phyloP scores from a whole-genome alignment of 768 basidiomycete species.

The Tulasnella sp. region DNA sequence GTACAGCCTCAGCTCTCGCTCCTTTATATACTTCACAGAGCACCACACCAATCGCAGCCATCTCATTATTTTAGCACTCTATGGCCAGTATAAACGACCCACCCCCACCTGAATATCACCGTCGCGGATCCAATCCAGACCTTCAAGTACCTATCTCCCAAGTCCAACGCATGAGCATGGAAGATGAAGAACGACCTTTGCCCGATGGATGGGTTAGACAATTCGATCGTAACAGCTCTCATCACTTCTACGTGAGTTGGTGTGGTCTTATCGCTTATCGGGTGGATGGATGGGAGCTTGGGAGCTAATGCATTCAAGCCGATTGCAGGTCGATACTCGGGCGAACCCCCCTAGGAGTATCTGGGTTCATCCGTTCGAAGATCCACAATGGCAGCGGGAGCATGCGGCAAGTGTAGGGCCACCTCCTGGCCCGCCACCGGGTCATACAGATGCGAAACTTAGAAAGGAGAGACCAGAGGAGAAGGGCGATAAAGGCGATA shows the following conservation, averaged over 20 bases:
- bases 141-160: slow-evolving; percentile 4
- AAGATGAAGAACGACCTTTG: slow-evolving; percentile 9
- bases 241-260: slow-evolving; percentile 39
- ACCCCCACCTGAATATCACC: neutral
- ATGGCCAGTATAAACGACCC: neutral
- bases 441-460: neutral
- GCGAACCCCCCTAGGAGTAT: slow-evolving; percentile 53
- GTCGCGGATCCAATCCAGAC: slow-evolving; percentile 1
- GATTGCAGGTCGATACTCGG: slow-evolving; percentile 48
- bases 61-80: no score
- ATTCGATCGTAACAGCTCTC: slow-evolving; percentile 1
- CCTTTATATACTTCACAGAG: no score
- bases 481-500: slow-evolving; percentile 4
- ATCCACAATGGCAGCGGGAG: slow-evolving; percentile 48
- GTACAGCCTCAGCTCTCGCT: no score
- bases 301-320: neutral
- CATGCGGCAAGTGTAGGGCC: slow-evolving; percentile 26
- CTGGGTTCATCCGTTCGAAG: slow-evolving; percentile 66
- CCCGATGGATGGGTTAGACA: slow-evolving; percentile 11
- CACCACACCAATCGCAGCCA: no score
- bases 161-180: slow-evolving; percentile 17
- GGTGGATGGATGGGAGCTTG: neutral
- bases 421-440: slow-evolving; percentile 3
- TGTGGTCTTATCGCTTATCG: neutral
- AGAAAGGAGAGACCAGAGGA: slow-evolving; percentile 1